phyloP scores from a whole-genome alignment of 371 early-diverging fungal species.

The Nematocida ausubeli region DNA sequence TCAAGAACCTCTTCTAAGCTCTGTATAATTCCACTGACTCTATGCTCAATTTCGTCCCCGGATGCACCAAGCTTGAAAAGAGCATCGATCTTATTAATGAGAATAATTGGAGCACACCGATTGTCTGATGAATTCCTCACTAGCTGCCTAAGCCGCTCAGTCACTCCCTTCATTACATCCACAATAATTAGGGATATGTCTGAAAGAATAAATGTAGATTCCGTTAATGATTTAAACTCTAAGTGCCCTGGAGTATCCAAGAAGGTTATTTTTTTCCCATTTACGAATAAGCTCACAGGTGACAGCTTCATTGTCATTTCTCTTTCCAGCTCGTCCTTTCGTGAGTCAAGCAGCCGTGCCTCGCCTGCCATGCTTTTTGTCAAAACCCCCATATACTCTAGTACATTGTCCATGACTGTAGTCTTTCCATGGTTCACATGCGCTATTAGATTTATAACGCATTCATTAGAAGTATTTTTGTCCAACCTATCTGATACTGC shows the following conservation, averaged over 20 bases:
- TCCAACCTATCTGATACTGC: background rate
- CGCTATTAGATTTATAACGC: constrained; percentile 76
- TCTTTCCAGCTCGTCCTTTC: constrained; percentile 95
- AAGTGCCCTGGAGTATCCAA: constrained; percentile 99
- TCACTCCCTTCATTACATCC: constrained; percentile 93
- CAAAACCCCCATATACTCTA: constrained; percentile 92
- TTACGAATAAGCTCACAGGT: constrained; percentile 17
- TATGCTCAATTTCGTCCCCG: constrained; percentile 25
- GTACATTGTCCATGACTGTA: constrained; percentile 88
- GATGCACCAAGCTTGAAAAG: constrained; percentile 19
- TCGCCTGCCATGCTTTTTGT: constrained; percentile 88
- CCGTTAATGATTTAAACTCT: constrained; percentile 93
- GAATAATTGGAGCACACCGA: background rate
- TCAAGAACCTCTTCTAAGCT: background rate
- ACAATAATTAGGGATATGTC: constrained; percentile 92
- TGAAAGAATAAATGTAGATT: constrained; percentile 84
- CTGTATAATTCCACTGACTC: constrained; percentile 1
- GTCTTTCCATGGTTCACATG: constrained; percentile 97
- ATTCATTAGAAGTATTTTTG: constrained; percentile 13
- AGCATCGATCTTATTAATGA: constrained; percentile 44
- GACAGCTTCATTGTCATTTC: constrained; percentile 97
- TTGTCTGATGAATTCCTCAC: constrained; percentile 2
- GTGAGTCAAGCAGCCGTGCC: constrained; percentile 90
- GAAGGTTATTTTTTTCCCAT: constrained; percentile 66
- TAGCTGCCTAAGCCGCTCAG: constrained; percentile 57